Evolutionary conservation across 106 monocot genomes (phyloP).

Genomic region (Dendrobium nobile): DNA sequence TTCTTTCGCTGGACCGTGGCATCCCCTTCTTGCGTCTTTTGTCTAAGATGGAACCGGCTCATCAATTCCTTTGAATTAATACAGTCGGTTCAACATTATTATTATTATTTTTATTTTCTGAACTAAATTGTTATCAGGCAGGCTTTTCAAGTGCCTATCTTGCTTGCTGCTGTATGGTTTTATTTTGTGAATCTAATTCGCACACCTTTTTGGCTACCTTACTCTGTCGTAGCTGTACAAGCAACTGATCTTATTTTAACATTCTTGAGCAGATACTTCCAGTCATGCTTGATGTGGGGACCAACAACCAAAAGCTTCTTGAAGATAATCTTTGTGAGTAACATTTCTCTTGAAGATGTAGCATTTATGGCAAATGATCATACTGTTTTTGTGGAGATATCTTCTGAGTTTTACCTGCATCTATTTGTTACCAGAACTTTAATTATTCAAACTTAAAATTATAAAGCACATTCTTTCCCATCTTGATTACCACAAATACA

Average conservation of each 20-base stretch:
- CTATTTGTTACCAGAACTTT: not conserved
- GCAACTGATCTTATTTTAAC: conserved; percentile 1
- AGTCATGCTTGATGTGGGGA: conserved; percentile 97
- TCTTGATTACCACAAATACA: not conserved
- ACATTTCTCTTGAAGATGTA: not conserved
- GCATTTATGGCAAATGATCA: not conserved
- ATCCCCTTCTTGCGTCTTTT: too few species aligned
- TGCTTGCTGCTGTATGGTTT: not conserved
- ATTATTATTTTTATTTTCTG: not conserved
- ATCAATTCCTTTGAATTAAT: too few species aligned
- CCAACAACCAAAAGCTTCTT: conserved; percentile 91
- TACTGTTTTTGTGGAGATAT: not conserved
- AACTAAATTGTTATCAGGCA: not conserved
- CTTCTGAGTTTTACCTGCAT: not conserved
- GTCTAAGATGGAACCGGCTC: too few species aligned
- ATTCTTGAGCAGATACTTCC: conserved; percentile 74
- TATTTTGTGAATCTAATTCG: not conserved
- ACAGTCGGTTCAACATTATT: too few species aligned
- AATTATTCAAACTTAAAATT: not conserved
- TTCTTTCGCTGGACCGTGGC: too few species aligned
- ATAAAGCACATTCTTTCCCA: not conserved
- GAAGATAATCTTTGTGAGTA: conserved; percentile 86
- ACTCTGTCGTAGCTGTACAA: not conserved
- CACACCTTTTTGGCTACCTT: not conserved
- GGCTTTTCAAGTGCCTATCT: not conserved